These are phyloP conservation scores for Pseudogymnoascus sp. DNA, from an alignment of 2,329 filamentous ascomycete species.

Conservation along the genomic window DNA sequence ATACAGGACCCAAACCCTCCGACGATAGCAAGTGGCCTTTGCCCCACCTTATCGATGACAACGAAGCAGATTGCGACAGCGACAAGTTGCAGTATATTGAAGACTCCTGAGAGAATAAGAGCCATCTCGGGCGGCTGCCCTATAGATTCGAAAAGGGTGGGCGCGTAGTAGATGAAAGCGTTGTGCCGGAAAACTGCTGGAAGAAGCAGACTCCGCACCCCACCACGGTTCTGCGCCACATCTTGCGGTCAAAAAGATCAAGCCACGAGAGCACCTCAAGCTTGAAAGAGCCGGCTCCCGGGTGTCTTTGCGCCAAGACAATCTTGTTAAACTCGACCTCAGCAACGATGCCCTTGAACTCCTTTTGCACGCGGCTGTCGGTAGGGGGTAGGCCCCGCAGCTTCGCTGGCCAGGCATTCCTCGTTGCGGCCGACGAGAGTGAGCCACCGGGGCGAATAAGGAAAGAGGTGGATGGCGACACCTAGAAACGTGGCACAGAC, in stretches of 20 bases:
- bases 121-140: slow-evolving; percentile 37
- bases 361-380: slow-evolving; percentile 43
- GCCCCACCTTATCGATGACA: slow-evolving; percentile 40
- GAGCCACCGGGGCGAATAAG: slow-evolving; percentile 50
- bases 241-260: slow-evolving; percentile 43
- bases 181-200: slow-evolving; percentile 45
- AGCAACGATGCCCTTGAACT: slow-evolving; percentile 42
- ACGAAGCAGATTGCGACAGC: slow-evolving; percentile 39
- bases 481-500: slow-evolving; percentile 24
- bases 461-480: slow-evolving; percentile 37
- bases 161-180: slow-evolving; percentile 54
- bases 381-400: slow-evolving; percentile 41
- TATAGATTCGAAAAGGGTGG: slow-evolving; percentile 36
- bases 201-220: slow-evolving; percentile 33
- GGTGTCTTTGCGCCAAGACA: slow-evolving; percentile 34
- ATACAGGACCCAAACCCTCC: slow-evolving; percentile 38
- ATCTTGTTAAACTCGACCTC: slow-evolving; percentile 46
- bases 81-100: slow-evolving; percentile 43
- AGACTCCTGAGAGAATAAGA: slow-evolving; percentile 43
- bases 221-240: slow-evolving; percentile 42
- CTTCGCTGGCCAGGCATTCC: slow-evolving; percentile 40
- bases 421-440: slow-evolving; percentile 39
- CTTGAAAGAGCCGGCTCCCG: slow-evolving; percentile 32
- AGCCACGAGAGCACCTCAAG: slow-evolving; percentile 41
- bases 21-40: slow-evolving; percentile 37